phyloP scores from a whole-genome alignment of 2,329 filamentous ascomycete species.

The Monosporascus sp. region DNA sequence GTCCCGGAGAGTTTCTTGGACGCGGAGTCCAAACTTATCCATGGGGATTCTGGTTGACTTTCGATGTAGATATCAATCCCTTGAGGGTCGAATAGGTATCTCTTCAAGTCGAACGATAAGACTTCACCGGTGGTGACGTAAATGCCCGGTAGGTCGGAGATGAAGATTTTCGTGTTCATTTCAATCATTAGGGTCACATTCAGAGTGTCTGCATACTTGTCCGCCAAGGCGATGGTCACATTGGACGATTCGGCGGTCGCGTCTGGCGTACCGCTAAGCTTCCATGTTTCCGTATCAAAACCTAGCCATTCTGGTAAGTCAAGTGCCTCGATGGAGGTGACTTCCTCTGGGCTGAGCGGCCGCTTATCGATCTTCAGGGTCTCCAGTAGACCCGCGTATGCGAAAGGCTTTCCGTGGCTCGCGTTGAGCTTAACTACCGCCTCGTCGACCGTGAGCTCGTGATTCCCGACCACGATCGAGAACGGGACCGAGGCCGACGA shows the following conservation, averaged over 20 bases:
- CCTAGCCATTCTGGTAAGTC: constrained; percentile 63
- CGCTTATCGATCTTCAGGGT: constrained; percentile 54
- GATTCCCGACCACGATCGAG: constrained; percentile 64
- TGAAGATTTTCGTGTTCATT: constrained; percentile 19
- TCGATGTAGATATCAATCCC: constrained; percentile 19
- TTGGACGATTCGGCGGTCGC: constrained; percentile 52
- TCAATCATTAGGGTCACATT: constrained; percentile 44
- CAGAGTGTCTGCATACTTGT: constrained; percentile 54
- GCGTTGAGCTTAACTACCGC: constrained; percentile 52
- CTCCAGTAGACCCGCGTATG: constrained; percentile 45
- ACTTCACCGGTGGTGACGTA: constrained; percentile 20
- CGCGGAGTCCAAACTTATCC: constrained; percentile 25
- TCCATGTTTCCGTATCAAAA: constrained; percentile 57
- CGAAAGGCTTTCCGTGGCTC: constrained; percentile 44
- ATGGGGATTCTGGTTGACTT: constrained; percentile 19
- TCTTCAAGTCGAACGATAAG: constrained; percentile 25
- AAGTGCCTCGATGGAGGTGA: constrained; percentile 44
- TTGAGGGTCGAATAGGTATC: constrained; percentile 19
- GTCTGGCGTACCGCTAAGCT: constrained; percentile 60
- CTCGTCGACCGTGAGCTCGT: constrained; percentile 61
- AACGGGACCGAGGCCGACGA: constrained; percentile 61
- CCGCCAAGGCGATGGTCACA: constrained; percentile 54
- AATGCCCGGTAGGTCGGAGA: constrained; percentile 22
- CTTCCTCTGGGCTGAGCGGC: constrained; percentile 39
- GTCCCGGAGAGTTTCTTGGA: constrained; percentile 19